A percentile compares a stretch with the other conserved stretches of the same genome.
These are phyloP conservation scores for Plasmopara viticola DNA, from an alignment of 352 stramenopile species.

Conservation along the genomic window DNA sequence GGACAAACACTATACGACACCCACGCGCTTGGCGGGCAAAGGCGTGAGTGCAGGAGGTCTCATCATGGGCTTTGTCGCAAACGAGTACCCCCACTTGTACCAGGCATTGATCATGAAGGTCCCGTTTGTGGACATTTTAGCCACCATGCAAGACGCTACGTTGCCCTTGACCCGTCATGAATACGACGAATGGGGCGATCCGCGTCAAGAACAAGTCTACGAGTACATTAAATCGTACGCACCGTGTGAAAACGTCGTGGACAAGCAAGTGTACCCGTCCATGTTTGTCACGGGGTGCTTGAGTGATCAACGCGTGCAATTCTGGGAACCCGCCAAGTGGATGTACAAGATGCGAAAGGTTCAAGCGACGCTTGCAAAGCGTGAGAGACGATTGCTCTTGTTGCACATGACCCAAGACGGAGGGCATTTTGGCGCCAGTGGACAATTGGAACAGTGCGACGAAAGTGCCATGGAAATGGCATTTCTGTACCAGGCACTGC, in stretches of 20 bases:
- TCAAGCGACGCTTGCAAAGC: conserved; percentile 26
- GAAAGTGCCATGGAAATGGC: conserved; percentile 76
- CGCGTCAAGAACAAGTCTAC: conserved; percentile 25
- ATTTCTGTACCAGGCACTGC: conserved; percentile 73
- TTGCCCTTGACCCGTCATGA: conserved; percentile 88
- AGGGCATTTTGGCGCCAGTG: conserved; percentile 74
- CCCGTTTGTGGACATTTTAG: conserved; percentile 85
- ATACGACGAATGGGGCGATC: conserved; percentile 90
- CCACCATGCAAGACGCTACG: conserved; percentile 80
- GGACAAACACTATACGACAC: conserved; percentile 52
- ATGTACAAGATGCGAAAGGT: conserved; percentile 64
- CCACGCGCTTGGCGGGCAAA: conserved; percentile 59
- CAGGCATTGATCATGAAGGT: conserved; percentile 80
- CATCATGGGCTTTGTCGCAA: conserved; percentile 84
- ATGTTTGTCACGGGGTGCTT: conserved; percentile 83
- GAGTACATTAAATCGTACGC: conserved; percentile 82
- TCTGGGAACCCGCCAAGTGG: conserved; percentile 85
- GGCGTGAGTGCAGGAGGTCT: conserved; percentile 82
- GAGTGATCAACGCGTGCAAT: conserved; percentile 79
- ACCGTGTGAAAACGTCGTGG: conserved; percentile 63
- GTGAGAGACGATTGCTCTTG: conserved; percentile 34
- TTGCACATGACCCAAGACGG: conserved; percentile 77
- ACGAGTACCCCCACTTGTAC: conserved; percentile 69
- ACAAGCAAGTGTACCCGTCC: conserved; percentile 45
- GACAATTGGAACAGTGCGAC: conserved; percentile 69